Evolutionary conservation across 2,329 filamentous ascomycete species (phyloP).

Genomic region (Allantophomopsis cytisporea): DNA sequence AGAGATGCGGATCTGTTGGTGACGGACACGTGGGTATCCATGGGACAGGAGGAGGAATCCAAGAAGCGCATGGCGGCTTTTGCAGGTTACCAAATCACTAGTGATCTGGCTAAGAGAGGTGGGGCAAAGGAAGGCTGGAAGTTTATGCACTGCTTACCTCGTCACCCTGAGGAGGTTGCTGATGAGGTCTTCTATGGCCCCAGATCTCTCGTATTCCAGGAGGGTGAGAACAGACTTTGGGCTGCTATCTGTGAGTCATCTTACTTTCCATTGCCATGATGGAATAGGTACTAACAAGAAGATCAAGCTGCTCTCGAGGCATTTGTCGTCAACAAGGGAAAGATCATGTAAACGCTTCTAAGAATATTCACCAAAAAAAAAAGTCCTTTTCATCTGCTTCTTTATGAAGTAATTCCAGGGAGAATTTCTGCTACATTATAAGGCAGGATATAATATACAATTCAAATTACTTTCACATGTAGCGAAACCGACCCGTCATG

Average conservation of each 20-base stretch:
- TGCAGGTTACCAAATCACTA: conserved; percentile 81
- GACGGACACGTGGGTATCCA: conserved; percentile 96
- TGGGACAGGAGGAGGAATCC: conserved; percentile 88
- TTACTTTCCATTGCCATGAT: not conserved
- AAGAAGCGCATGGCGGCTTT: conserved; percentile 70
- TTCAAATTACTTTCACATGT: too few relatives aligned
- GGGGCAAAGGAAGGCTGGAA: conserved; percentile 85
- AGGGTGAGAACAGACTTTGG: conserved; percentile 92
- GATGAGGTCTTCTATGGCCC: conserved; percentile 90
- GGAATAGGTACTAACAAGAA: not conserved
- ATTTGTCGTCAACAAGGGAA: conserved; percentile 91
- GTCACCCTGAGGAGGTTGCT: conserved; percentile 82
- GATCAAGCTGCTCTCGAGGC: conserved; percentile 58
- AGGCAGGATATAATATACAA: too few relatives aligned
- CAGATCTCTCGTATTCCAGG: conserved; percentile 77
- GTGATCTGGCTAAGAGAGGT: conserved; percentile 68
- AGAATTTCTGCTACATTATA: too few relatives aligned
- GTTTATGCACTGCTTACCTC: conserved; percentile 96
- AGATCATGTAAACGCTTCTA: conserved; percentile 30
- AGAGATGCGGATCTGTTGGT: conserved; percentile 80
- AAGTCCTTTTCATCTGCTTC: too few relatives aligned
- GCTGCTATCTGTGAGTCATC: conserved; percentile 57
- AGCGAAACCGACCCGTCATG: too few relatives aligned
- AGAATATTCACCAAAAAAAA: not conserved
- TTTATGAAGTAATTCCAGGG: too few relatives aligned